Evolutionary conservation across 2,329 filamentous ascomycete genomes (phyloP), one percentile per base, ranked within the genome.

Genomic region (Trichoderma aggressivum): DNA sequence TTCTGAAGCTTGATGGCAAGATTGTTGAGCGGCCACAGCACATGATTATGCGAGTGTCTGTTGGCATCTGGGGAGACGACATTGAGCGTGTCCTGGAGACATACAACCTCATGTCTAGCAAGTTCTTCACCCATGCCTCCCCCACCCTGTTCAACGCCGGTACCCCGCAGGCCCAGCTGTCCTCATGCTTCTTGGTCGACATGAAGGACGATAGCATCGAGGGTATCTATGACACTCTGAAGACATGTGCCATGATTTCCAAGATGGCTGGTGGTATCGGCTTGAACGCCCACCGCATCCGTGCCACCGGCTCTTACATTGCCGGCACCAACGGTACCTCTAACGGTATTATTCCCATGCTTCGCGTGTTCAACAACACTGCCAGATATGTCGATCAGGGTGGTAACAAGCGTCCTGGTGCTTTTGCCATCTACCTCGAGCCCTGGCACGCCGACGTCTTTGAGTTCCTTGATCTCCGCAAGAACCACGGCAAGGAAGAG

Each of bases 191-290:
- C 90, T 88, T 99, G 70, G 94, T 99, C 76, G 96, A 98, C 83
- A 98, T 99, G 92, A 99, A 98, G 87, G 94, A 97, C 65, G 96
- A 99, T 85, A 98, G 94, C 83, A 99, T 99, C 79, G 96, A 99
- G 76, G 96, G 96, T 76, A 99, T 99, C 81, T 99, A 99, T 79
- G 96, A 99, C 80, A 99, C 96, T 21, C 89, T 99, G 77, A 99
- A 99, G 90, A 98, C 94, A 1, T 99, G 96, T 84, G 96, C 96
- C 76, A 95, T 99, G 94, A 99, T 99, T 83, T 99, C 96, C 80
- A 99, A 99, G 89, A 98, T 96, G 84, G 96, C 96, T 76, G 96
- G 96, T 82, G 96, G 96, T 81, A 98, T 99, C 81, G 96, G 96
- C 78, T 87, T 99, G 75, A 98, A 99, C 79, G 91, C 95, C 65